These are phyloP conservation scores for Knoxia roxburghii DNA, from an alignment of 257 asterid genomes.

Conservation along the genomic window DNA sequence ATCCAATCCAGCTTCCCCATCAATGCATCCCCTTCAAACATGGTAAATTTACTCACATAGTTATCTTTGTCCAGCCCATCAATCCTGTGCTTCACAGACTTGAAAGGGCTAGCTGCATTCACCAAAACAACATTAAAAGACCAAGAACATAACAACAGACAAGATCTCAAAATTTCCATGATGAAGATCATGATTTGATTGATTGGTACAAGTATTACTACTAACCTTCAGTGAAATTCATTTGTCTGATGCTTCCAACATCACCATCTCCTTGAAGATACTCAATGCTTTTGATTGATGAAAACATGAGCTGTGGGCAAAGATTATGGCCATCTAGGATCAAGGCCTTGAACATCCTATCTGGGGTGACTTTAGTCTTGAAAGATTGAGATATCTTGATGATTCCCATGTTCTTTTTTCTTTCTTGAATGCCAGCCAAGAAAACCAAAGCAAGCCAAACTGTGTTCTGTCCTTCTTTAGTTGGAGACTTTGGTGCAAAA, in stretches of 20 bases:
- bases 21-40: conserved; percentile 54
- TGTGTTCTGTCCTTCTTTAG: neutral
- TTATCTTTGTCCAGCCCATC: conserved; percentile 47
- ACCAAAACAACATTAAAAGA: neutral
- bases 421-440: neutral
- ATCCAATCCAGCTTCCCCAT: conserved; percentile 46
- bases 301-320: conserved; percentile 31
- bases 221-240: conserved; percentile 33
- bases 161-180: neutral
- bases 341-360: conserved; percentile 32
- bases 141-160: no score
- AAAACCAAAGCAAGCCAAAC: neutral
- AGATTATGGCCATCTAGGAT: conserved; percentile 33
- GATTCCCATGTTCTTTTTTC: conserved; percentile 29
- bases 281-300: conserved; percentile 29
- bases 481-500: neutral
- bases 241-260: conserved; percentile 31
- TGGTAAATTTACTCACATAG: conserved; percentile 31
- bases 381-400: conserved; percentile 46
- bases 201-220: no score
- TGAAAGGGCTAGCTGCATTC: conserved; percentile 43
- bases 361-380: conserved; percentile 30
- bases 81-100: conserved; percentile 46
- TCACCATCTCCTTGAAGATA: conserved; percentile 27
- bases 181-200: neutral